Conservation (phyloP, 352 stramenopile species). For the Halophytophthora batemanensis region DNA sequence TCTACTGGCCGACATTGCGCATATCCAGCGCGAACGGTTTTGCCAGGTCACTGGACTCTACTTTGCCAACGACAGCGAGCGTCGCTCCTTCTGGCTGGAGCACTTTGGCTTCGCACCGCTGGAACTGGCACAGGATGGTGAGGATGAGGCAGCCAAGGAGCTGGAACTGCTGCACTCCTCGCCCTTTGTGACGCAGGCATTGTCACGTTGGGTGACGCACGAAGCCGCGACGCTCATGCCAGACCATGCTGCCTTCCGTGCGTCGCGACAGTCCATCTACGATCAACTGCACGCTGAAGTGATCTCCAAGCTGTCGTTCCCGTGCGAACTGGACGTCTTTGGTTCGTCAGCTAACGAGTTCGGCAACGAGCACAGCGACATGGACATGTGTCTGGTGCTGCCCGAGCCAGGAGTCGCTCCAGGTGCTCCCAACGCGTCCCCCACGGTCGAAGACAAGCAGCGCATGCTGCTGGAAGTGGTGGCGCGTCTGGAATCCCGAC, state of each 20-base stretch:
- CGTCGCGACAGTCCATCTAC: conserved; percentile 64
- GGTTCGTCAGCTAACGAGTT: conserved; percentile 97
- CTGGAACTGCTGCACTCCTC: conserved; percentile 25
- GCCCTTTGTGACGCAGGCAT: conserved; percentile 36
- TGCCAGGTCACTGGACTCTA: conserved; percentile 75
- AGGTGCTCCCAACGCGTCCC: background rate
- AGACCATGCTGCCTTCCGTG: conserved; percentile 53
- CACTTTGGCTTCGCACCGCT: conserved; percentile 66
- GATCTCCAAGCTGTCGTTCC: conserved; percentile 48
- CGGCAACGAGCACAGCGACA: conserved; percentile 88
- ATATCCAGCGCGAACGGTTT: conserved; percentile 64
- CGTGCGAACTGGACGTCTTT: conserved; percentile 87
- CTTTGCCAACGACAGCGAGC: conserved; percentile 44
- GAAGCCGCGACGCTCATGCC: conserved; percentile 61
- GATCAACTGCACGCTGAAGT: conserved; percentile 60
- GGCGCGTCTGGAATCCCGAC: conserved; percentile 42
- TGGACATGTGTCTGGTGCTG: conserved; percentile 93
- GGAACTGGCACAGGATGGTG: conserved; percentile 9
- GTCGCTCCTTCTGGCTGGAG: conserved; percentile 51
- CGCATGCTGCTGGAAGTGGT: conserved; percentile 64
- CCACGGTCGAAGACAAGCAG: conserved; percentile 62
- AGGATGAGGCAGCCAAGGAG: conserved; percentile 16
- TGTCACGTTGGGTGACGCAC: conserved; percentile 51
- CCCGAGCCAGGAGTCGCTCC: conserved; percentile 9
- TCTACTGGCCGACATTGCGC: conserved; percentile 50